Evolutionary conservation across 768 basidiomycete species (phyloP).

Genomic region (Obba rivulosa): DNA sequence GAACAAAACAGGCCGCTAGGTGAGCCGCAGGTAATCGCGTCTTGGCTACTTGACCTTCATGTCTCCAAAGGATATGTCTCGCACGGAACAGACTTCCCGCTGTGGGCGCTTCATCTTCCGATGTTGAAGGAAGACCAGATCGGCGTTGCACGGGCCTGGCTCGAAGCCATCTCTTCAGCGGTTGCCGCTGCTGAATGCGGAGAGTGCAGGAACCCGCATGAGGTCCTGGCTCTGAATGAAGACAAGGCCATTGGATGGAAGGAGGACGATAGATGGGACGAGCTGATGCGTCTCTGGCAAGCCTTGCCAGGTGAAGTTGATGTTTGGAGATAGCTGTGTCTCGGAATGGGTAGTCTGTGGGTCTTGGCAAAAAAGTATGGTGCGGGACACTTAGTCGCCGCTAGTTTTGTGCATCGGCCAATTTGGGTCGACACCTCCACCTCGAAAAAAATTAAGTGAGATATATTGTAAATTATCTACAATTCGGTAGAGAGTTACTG

Average conservation of each 20-base stretch:
- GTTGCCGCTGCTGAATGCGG: constrained; percentile 29
- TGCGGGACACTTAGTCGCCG: no score
- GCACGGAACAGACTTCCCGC: constrained; percentile 56
- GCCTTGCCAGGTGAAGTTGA: constrained; percentile 25
- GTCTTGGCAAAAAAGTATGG: no score
- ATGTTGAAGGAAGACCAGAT: constrained; percentile 41
- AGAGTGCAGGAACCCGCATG: constrained; percentile 19
- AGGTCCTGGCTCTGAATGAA: constrained; percentile 44
- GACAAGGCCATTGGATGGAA: constrained; percentile 52
- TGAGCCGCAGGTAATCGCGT: no score
- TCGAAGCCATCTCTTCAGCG: constrained; percentile 40
- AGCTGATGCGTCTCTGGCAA: constrained; percentile 34
- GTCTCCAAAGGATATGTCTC: constrained; percentile 57
- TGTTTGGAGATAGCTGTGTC: no score
- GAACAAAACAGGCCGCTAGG: constrained; percentile 52
- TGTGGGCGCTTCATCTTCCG: constrained; percentile 59
- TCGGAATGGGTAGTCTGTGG: no score
- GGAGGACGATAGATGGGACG: constrained; percentile 49
- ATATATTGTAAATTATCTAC: no score
- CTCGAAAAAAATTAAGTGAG: no score
- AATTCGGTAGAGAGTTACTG: no score
- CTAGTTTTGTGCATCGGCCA: no score
- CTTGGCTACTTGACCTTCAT: no score
- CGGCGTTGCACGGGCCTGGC: constrained; percentile 48
- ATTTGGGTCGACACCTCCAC: no score